A percentile compares a stretch with the other conserved stretches of the same genome.
These are phyloP conservation scores for Chlorociboria aeruginascens DNA, from an alignment of 495 filamentous ascomycete genomes.

Conservation along the genomic window DNA sequence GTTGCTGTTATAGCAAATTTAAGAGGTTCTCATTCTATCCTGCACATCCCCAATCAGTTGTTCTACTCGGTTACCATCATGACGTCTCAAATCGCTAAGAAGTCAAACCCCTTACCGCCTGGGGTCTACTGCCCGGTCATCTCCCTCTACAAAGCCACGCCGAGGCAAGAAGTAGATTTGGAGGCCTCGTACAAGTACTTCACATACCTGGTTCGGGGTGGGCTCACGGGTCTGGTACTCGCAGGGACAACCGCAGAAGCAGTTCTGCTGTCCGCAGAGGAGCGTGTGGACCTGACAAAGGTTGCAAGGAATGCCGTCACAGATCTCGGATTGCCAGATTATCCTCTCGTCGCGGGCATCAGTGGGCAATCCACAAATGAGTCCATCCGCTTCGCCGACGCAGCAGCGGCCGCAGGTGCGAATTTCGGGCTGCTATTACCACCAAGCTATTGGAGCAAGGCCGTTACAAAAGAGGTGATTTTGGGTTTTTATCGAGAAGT, in stretches of 20 bases:
- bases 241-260: constrained; percentile 28
- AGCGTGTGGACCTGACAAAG: constrained; percentile 19
- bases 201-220: neutral
- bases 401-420: constrained; percentile 22
- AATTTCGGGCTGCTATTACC: constrained; percentile 28
- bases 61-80: no score
- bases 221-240: constrained; percentile 19
- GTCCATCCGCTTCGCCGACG: constrained; percentile 16
- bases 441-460: constrained; percentile 17
- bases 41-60: no score
- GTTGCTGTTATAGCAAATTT: no score
- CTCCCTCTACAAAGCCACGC: no score
- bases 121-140: no score
- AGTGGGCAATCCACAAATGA: constrained; percentile 17
- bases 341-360: constrained; percentile 23
- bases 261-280: constrained; percentile 17
- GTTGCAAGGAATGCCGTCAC: constrained; percentile 16
- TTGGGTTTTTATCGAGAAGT: constrained; percentile 17
- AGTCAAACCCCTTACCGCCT: no score
- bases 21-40: no score
- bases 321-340: constrained; percentile 12
- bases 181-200: neutral
- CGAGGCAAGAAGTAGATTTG: neutral
- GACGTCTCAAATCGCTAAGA: no score
- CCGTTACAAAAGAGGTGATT: constrained; percentile 15